Evolutionary conservation across 768 basidiomycete species (phyloP).

Genomic region (Trametes maxima): DNA sequence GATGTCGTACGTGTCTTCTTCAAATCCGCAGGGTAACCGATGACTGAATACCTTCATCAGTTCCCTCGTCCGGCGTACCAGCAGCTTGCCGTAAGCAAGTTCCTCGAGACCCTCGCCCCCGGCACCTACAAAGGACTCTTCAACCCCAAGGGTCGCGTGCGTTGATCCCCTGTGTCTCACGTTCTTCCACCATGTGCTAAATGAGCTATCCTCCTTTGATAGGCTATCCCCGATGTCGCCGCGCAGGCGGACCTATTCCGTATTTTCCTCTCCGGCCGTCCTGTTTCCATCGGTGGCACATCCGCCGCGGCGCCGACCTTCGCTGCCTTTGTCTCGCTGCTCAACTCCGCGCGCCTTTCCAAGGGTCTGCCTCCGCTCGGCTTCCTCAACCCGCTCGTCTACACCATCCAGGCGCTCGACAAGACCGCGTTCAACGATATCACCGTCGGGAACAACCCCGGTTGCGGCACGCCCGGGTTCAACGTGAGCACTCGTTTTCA

Average conservation of each 20-base stretch:
- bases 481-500: constrained; percentile 24
- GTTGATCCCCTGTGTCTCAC: neutral
- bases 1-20: constrained; percentile 49
- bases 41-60: constrained; percentile 32
- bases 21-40: neutral
- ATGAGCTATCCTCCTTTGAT: neutral
- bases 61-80: constrained; percentile 61
- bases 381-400: constrained; percentile 43
- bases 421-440: constrained; percentile 39
- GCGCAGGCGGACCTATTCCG: constrained; percentile 56
- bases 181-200: neutral
- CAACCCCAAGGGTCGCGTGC: constrained; percentile 43
- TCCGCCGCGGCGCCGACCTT: constrained; percentile 68
- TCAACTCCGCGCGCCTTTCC: constrained; percentile 42
- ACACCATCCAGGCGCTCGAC: constrained; percentile 24
- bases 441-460: constrained; percentile 39
- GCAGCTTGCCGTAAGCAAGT: constrained; percentile 43
- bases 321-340: constrained; percentile 60
- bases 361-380: constrained; percentile 36
- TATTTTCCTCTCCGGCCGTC: constrained; percentile 46
- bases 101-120: constrained; percentile 46
- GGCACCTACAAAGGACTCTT: constrained; percentile 60
- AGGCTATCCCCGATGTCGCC: constrained; percentile 69
- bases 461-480: constrained; percentile 42
- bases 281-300: constrained; percentile 56